Conservation (phyloP, 257 asterid species). For the Scutellaria minor region DNA sequence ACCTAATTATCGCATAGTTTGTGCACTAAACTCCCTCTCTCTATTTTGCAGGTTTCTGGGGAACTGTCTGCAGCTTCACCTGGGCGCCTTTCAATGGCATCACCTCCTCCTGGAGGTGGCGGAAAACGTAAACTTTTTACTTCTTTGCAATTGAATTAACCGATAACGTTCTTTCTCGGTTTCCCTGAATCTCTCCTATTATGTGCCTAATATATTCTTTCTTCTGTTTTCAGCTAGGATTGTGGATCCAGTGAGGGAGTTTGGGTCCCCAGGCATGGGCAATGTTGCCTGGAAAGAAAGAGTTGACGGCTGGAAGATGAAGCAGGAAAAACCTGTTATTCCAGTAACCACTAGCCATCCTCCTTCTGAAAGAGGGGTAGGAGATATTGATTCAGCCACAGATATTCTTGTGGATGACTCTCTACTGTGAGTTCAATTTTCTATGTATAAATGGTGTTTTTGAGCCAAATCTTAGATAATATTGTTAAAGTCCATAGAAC, state of each 20-base stretch:
- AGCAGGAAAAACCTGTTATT: constrained; percentile 84
- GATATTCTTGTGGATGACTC: constrained; percentile 90
- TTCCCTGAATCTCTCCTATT: constrained; percentile 22
- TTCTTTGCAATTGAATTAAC: constrained; percentile 46
- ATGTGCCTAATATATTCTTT: constrained; percentile 28
- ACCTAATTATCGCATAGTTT: constrained; percentile 14
- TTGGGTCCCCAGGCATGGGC: constrained; percentile 91
- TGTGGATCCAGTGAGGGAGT: constrained; percentile 92
- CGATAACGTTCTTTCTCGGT: constrained; percentile 36
- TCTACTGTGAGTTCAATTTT: constrained; percentile 66
- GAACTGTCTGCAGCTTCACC: constrained; percentile 99
- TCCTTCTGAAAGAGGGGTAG: constrained; percentile 90
- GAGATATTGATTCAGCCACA: constrained; percentile 90
- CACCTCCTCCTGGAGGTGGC: constrained; percentile 84
- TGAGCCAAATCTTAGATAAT: constrained; percentile 19
- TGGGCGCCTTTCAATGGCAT: constrained; percentile 93
- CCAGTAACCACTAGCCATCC: constrained; percentile 87
- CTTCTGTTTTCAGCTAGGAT: constrained; percentile 71
- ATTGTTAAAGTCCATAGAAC: constrained; percentile 22
- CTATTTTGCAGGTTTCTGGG: constrained; percentile 78
- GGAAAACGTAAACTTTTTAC: constrained; percentile 62
- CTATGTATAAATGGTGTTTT: constrained; percentile 6
- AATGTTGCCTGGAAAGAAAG: constrained; percentile 99
- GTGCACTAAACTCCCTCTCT: constrained; percentile 14
- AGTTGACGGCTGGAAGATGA: constrained; percentile 99